phyloP scores from a whole-genome alignment of 2,329 filamentous ascomycete genomes.

The Ascochyta koolunga region DNA sequence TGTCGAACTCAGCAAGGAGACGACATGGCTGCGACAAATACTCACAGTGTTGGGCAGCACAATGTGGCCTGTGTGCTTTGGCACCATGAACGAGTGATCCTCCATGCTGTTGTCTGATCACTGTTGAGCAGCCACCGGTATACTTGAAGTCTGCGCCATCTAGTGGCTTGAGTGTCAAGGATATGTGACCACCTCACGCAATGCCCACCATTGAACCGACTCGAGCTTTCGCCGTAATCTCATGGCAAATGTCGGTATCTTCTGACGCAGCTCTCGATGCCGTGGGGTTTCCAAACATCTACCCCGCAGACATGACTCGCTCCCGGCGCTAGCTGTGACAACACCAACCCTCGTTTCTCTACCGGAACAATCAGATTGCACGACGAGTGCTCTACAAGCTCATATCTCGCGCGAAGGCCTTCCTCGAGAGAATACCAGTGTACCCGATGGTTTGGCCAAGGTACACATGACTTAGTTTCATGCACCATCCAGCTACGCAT shows the following conservation, averaged over 20 bases:
- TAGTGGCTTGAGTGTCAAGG: too few relatives aligned
- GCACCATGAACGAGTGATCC: constrained; percentile 36
- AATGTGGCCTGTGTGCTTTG: constrained; percentile 34
- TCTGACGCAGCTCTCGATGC: not conserved
- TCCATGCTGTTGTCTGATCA: constrained; percentile 26
- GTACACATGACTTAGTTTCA: not conserved
- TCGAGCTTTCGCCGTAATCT: constrained; percentile 16
- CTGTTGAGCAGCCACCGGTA: not conserved
- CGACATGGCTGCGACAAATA: not conserved
- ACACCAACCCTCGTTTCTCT: not conserved
- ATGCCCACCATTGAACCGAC: constrained; percentile 15
- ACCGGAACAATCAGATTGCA: not conserved
- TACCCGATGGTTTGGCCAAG: not conserved
- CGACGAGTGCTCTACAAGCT: not conserved
- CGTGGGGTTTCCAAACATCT: constrained; percentile 20
- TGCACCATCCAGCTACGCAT: not conserved
- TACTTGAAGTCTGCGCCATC: not conserved
- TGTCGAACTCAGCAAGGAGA: constrained; percentile 10
- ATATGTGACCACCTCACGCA: not conserved
- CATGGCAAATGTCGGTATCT: constrained; percentile 34
- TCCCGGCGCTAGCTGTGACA: constrained; percentile 17
- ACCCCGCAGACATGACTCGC: constrained; percentile 30
- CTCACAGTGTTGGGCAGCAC: constrained; percentile 43
- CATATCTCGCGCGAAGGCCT: not conserved
- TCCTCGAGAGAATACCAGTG: not conserved